Percentiles rank a stretch among this genome's conserved stretches.
Conservation (phyloP, 768 basidiomycete genomes). For the Leccinum boreale region DNA sequence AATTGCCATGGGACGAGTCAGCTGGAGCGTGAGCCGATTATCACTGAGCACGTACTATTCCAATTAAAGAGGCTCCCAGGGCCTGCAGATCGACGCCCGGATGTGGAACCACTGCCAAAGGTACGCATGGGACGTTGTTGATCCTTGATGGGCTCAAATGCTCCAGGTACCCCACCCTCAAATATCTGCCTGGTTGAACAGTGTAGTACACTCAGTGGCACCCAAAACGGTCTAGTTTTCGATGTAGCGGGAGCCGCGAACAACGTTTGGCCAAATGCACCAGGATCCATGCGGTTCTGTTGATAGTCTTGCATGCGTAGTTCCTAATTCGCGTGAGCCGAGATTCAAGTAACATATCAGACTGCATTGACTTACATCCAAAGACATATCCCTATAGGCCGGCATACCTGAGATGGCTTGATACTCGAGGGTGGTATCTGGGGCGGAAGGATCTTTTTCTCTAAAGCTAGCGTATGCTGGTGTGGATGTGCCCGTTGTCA, state of each 20-base stretch:
- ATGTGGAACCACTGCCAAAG: not conserved
- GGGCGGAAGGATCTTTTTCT: constrained; percentile 65
- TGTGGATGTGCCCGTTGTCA: constrained; percentile 35
- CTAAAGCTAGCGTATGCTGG: constrained; percentile 51
- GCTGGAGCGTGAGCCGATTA: not conserved
- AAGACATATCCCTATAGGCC: constrained; percentile 70
- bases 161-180: not conserved
- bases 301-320: not conserved
- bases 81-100: not conserved
- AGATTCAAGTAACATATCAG: not conserved
- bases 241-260: not conserved
- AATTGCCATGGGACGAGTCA: not conserved
- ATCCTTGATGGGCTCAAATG: not conserved
- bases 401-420: constrained; percentile 82
- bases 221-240: not conserved
- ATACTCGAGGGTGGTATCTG: constrained; percentile 56
- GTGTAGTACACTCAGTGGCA: not conserved
- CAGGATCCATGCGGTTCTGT: not conserved
- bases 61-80: not conserved
- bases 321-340: not conserved
- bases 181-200: not conserved
- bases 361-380: constrained; percentile 49
- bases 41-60: not conserved
- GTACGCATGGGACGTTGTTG: not conserved
- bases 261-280: not conserved